Evolutionary conservation across 1,139 yeast genomes (phyloP).

Genomic region (Diutina ranongensis): DNA sequence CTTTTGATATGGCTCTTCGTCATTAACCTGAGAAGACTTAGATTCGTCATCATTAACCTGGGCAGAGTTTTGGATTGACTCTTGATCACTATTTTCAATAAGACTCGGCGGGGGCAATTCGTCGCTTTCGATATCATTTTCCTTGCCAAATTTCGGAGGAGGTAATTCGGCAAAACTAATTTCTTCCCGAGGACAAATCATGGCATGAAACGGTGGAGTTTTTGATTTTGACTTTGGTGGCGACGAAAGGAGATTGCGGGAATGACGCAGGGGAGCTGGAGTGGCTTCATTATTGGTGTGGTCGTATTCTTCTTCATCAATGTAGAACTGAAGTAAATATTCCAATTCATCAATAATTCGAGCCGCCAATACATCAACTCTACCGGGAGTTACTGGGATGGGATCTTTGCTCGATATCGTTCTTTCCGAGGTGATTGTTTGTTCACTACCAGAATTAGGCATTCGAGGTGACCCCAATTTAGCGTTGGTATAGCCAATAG

Average conservation of each 20-base stretch:
- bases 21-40: no score
- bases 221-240: neutral
- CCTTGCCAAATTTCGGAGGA: neutral
- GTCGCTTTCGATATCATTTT: no score
- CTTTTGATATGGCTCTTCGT: no score
- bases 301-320: constrained; percentile 7
- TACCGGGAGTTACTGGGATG: constrained; percentile 20
- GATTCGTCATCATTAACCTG: no score
- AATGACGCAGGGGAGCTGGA: neutral
- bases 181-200: neutral
- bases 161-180: neutral
- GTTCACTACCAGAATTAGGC: neutral
- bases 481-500: neutral
- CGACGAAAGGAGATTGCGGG: neutral
- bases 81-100: no score
- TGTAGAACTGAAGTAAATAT: constrained; percentile 26
- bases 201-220: neutral
- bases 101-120: no score
- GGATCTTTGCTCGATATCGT: neutral
- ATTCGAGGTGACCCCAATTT: neutral
- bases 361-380: constrained; percentile 69
- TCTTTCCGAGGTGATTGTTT: neutral
- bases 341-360: constrained; percentile 68
- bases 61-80: no score
- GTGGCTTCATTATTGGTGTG: neutral